Conservation (phyloP, 768 basidiomycete species). For the Boletales sp. region DNA sequence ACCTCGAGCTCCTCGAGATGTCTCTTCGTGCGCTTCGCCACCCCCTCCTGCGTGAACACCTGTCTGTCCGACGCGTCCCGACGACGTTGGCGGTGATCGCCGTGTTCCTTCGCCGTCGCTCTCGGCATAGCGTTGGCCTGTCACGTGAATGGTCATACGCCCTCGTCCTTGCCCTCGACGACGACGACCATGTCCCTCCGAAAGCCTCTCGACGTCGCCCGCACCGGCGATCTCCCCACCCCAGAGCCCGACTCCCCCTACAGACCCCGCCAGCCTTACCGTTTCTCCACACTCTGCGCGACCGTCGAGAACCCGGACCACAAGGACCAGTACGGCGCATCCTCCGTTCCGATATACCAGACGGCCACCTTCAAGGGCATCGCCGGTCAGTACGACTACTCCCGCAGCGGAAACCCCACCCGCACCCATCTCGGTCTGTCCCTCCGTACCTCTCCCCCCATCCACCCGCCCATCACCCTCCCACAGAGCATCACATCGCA, state of each 20-base stretch:
- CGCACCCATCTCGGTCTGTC: constrained; percentile 84
- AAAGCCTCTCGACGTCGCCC: constrained; percentile 6
- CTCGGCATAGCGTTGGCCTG: constrained; percentile 13
- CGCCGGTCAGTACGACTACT: constrained; percentile 87
- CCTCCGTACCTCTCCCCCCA: not conserved
- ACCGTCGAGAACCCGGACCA: constrained; percentile 88
- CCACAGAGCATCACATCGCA: constrained; percentile 90
- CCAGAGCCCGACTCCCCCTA: constrained; percentile 79
- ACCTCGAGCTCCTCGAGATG: constrained; percentile 88
- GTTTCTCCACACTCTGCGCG: constrained; percentile 88
- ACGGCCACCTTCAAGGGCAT: constrained; percentile 97
- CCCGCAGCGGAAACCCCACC: constrained; percentile 94
- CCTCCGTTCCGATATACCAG: constrained; percentile 96
- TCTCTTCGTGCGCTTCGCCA: constrained; percentile 71
- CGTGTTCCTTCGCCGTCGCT: constrained; percentile 16
- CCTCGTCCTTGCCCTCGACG: not conserved
- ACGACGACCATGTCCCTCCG: constrained; percentile 11
- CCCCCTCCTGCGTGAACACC: constrained; percentile 56
- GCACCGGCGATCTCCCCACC: constrained; percentile 61
- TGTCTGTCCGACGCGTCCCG: constrained; percentile 25
- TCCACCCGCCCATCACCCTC: not conserved
- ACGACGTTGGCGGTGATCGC: constrained; percentile 30
- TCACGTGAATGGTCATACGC: constrained; percentile 16
- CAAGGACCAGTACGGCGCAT: constrained; percentile 95
- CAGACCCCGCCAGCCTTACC: constrained; percentile 66